Evolutionary conservation across 2,329 filamentous ascomycete species (phyloP), one percentile per base, ranked within the genome.

Genomic region (Trichoderma sp.): DNA sequence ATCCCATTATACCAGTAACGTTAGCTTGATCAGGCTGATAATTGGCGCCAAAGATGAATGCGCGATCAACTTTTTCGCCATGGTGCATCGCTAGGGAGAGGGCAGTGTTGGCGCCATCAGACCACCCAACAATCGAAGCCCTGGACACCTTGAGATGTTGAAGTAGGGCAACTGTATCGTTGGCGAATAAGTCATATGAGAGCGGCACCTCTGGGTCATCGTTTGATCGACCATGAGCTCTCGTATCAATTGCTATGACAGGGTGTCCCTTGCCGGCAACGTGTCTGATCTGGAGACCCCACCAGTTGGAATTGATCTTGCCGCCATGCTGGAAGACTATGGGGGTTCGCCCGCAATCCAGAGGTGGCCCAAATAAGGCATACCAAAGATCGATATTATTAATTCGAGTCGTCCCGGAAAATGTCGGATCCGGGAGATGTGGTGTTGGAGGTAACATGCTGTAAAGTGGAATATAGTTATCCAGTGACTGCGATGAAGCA

Each of bases 281-380:
- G 15, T 68, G 66, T 26, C 43, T 43, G 53, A 68, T 62, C 17
- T 68, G 66, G 53, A 36, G 20, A 17, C 8, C 66, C 66, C 66
- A 68, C 66, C 66, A 68, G 13, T 57, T 53, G n/a, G 66, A 57
- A 28, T 39, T 58, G 23, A 68, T 68, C 66, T 68, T 68, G 30
- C 66, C 53, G 11, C 66, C 66, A n/a, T 68, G 66, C 6, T 62
- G 32, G 5, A 68, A 68, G 1, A 68, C 53, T 6, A 68, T 9
- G 6, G 66, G 66, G 12, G 26, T 43, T 43, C 4, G 32, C 5
- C 59, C 59, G 15, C 59, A 43, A 17, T 12, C 34, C 9, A 63
- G 15, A 3, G 59, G 59, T 1, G 34, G 59, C 15, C 59, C 34
- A 17, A 43, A 63, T 30, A 63, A 28, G 9, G 59, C 59, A 28